These are phyloP conservation scores for Nannizziopsis arthrosporioides DNA, from an alignment of 2,329 filamentous ascomycete genomes.

Conservation along the genomic window DNA sequence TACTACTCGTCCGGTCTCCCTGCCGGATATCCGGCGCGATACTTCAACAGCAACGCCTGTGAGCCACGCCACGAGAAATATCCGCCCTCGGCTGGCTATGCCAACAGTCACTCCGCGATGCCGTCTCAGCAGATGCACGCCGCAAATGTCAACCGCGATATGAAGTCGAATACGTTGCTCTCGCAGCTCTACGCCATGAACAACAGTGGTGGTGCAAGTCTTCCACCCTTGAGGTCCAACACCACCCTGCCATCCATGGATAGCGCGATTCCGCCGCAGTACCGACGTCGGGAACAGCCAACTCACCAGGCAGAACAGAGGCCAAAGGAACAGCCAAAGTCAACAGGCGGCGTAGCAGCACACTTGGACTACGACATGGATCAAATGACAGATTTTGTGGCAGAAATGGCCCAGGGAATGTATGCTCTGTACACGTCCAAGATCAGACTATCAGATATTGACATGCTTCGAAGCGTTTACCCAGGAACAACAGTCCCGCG, in stretches of 20 bases:
- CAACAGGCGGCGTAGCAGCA: constrained; percentile 77
- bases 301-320: constrained; percentile 14
- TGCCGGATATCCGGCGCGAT: constrained; percentile 31
- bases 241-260: constrained; percentile 33
- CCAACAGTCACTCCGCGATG: constrained; percentile 26
- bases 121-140: constrained; percentile 22
- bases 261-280: constrained; percentile 31
- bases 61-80: constrained; percentile 30
- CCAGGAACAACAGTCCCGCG: constrained; percentile 52
- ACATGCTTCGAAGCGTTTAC: constrained; percentile 52
- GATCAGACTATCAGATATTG: constrained; percentile 50
- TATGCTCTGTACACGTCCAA: constrained; percentile 48
- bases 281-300: constrained; percentile 29
- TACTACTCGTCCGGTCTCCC: constrained; percentile 31
- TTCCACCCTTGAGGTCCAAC: constrained; percentile 33
- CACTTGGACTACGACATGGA: constrained; percentile 96
- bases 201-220: constrained; percentile 24
- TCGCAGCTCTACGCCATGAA: constrained; percentile 26
- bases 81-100: constrained; percentile 26
- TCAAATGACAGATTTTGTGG: constrained; percentile 88
- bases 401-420: constrained; percentile 72
- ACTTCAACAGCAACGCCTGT: constrained; percentile 36
- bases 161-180: constrained; percentile 18
- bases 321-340: constrained; percentile 49
- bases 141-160: constrained; percentile 26